A percentile compares a stretch with the other conserved stretches of the same genome.
These are phyloP conservation scores for Colletotrichum tamarilloi DNA, from an alignment of 2,329 filamentous ascomycete genomes.

Conservation along the genomic window DNA sequence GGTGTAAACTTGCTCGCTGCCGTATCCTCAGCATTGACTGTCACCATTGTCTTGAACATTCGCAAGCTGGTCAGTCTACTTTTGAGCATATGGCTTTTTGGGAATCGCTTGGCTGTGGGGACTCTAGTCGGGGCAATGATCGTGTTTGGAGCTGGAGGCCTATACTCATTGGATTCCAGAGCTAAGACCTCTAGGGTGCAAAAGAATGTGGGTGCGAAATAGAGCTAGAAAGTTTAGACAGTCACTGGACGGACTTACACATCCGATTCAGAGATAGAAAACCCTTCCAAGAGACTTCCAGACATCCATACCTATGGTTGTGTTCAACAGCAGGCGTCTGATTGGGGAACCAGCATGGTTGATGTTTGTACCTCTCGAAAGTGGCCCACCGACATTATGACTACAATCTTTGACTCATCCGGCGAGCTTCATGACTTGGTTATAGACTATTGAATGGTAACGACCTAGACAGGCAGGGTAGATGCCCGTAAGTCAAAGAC, in stretches of 20 bases:
- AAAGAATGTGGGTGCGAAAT: slow-evolving; percentile 25
- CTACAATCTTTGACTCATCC: not conserved
- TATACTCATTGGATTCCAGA: slow-evolving; percentile 83
- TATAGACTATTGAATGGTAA: not conserved
- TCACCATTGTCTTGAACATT: slow-evolving; percentile 96
- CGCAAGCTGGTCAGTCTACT: slow-evolving; percentile 92
- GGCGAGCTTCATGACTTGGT: not conserved
- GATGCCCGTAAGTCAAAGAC: no score
- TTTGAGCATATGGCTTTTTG: slow-evolving; percentile 93
- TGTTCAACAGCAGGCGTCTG: not conserved
- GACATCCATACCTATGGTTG: not conserved
- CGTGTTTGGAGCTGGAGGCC: slow-evolving; percentile 89
- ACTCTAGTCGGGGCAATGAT: slow-evolving; percentile 85
- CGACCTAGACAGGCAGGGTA: no score
- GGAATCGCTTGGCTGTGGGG: slow-evolving; percentile 80
- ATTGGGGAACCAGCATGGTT: not conserved
- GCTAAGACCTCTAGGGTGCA: slow-evolving; percentile 43
- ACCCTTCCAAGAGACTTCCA: no score
- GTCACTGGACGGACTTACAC: not conserved
- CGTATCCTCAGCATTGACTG: slow-evolving; percentile 88
- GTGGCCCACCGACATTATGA: not conserved
- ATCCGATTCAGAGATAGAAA: not conserved
- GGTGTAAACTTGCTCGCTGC: slow-evolving; percentile 95
- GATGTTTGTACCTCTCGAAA: not conserved
- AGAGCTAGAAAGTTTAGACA: not conserved